Evolutionary conservation across 495 filamentous ascomycete species (phyloP), one percentile per base, ranked within the genome.

Genomic region (Coniosporium apollinis): DNA sequence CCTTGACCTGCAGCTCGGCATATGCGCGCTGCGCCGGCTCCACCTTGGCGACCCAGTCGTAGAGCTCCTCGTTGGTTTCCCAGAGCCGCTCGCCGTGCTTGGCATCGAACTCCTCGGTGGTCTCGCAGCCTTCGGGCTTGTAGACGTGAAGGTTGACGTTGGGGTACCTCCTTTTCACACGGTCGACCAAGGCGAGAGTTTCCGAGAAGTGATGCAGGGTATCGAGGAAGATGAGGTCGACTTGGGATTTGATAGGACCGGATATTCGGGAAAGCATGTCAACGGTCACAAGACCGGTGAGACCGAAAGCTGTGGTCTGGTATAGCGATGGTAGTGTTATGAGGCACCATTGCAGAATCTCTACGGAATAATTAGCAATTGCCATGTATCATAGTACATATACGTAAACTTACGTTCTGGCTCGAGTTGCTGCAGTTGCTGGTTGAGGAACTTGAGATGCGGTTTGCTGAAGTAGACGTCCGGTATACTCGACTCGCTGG

Each of bases 1-100:
- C 87, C 38, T 82, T 79, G 20, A 96, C 89, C 39, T 81, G 72
- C 22, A 96, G 67, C 30, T 94, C 80, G 4, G 72, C 59, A 57
- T 94, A 97, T 9, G 89, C 83, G 32, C 89, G 78, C 59, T 94
- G 80, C 33, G 82, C 81, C 10, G 89, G 91, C 64, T 97, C 89
- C 14, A 96, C 89, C 61, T 97, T 97, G 58, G 86, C 89, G 33
- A 85, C 65, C 70, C 79, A 97, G 69, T 97, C 89, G 60, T 97
- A 97, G 26, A 83, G 67, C 48, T 94, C 78, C 26, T 84, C 67
- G 37, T 87, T 79, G 7, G 64, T 69, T 50, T 93, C 79, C 79
- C 86, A 97, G 10, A 97, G 65, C 33, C 70, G 73, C 50, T 76
- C 62, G 51, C 91, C 87, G 51, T 94, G 79, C 49, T 72, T 74